A percentile compares a stretch with the other conserved stretches of the same genome.
phyloP scores from a whole-genome alignment of 768 basidiomycete species.

The Termitomyces heimii region DNA sequence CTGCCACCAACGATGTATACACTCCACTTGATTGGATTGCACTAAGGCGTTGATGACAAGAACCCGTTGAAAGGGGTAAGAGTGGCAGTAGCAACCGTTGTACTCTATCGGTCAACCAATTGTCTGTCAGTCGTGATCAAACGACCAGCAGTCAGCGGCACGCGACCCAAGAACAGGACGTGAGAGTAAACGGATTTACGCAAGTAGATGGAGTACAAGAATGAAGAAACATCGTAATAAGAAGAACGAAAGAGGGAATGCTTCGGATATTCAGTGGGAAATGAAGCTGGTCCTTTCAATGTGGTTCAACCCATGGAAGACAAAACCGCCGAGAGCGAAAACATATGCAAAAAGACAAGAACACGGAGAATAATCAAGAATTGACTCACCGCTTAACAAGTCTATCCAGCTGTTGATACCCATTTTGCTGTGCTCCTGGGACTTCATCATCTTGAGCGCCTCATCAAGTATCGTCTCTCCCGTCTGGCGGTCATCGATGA shows the following conservation, averaged over 20 bases:
- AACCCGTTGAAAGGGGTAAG: neutral
- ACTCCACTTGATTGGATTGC: neutral
- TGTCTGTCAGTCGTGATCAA: neutral
- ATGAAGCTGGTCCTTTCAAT: neutral
- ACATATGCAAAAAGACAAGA: neutral
- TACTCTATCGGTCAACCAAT: neutral
- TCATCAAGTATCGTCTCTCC: conserved; percentile 97
- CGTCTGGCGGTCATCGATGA: conserved; percentile 87
- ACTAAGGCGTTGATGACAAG: neutral
- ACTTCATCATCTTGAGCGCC: conserved; percentile 93
- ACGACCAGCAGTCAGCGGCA: neutral
- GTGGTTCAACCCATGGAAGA: neutral
- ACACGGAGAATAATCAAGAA: neutral
- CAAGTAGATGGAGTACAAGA: neutral
- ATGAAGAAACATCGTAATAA: neutral
- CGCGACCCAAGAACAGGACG: neutral
- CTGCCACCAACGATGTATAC: neutral
- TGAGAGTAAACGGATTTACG: neutral
- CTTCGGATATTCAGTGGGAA: neutral
- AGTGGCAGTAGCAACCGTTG: neutral
- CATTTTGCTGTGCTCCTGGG: conserved; percentile 66
- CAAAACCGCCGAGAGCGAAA: neutral
- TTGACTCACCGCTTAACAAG: conserved; percentile 74
- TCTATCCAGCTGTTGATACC: conserved; percentile 93
- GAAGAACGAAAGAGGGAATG: neutral